Evolutionary conservation across 805 yeast genomes (phyloP).

Genomic region (Starmerella cellae): DNA sequence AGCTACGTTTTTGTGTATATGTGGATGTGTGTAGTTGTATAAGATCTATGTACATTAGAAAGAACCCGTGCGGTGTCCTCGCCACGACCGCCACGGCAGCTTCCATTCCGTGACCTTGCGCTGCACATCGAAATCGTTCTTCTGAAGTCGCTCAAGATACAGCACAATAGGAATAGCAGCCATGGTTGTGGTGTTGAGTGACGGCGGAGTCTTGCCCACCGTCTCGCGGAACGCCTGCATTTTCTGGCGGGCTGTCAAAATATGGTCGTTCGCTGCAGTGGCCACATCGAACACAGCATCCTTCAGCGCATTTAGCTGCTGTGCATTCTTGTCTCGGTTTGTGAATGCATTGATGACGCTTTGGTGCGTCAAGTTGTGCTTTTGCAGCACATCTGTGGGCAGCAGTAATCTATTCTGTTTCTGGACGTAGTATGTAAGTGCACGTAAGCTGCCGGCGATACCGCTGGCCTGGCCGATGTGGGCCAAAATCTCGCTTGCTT

Average conservation of each 20-base stretch:
- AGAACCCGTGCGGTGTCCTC: constrained; percentile 13
- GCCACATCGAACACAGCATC: constrained; percentile 59
- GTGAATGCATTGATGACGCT: constrained; percentile 36
- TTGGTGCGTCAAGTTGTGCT: constrained; percentile 50
- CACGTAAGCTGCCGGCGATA: constrained; percentile 50
- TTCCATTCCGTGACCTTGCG: constrained; percentile 44
- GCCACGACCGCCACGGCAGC: constrained; percentile 47
- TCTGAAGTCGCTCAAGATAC: constrained; percentile 49
- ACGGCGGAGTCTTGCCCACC: constrained; percentile 37
- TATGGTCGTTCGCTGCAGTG: constrained; percentile 65
- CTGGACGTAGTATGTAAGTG: constrained; percentile 43
- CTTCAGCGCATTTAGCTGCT: constrained; percentile 17
- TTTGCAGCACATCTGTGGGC: constrained; percentile 49
- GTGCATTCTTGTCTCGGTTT: constrained; percentile 14
- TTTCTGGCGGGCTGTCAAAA: constrained; percentile 53
- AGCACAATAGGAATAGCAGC: constrained; percentile 49
- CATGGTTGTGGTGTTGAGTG: constrained; percentile 55
- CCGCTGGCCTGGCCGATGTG: constrained; percentile 77
- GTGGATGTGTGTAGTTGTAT: not conserved
- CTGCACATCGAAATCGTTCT: constrained; percentile 49
- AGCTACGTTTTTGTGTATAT: not conserved
- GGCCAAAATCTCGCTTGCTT: constrained; percentile 50
- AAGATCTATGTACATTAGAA: too few relatives aligned
- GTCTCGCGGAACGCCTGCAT: constrained; percentile 31
- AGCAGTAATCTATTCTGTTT: constrained; percentile 40